phyloP scores from a whole-genome alignment of 2,329 filamentous ascomycete species.

The Didymella exigua region DNA sequence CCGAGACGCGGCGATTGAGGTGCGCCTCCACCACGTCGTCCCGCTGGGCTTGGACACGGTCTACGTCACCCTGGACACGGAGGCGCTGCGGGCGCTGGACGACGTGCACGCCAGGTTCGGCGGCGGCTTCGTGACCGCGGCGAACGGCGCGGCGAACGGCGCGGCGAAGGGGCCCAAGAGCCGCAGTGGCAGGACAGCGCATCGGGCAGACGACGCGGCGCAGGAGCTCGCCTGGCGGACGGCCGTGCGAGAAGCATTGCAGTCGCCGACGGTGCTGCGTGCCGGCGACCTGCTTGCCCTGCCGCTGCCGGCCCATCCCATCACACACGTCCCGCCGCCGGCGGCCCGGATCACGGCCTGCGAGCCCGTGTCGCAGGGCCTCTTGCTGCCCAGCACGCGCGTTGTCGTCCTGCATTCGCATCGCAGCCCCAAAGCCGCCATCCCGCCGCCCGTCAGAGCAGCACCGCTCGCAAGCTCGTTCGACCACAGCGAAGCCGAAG shows the following conservation, averaged over 20 bases:
- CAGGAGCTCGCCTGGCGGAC: slow-evolving; percentile 46
- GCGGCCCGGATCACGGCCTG: slow-evolving; percentile 90
- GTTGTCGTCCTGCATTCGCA: slow-evolving; percentile 77
- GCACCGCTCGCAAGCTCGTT: slow-evolving; percentile 63
- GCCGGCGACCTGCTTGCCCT: slow-evolving; percentile 82
- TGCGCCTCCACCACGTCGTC: slow-evolving; percentile 79
- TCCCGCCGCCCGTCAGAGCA: slow-evolving; percentile 51
- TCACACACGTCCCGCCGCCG: slow-evolving; percentile 82
- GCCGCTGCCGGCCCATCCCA: slow-evolving; percentile 75
- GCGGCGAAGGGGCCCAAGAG: slow-evolving; percentile 38
- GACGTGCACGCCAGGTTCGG: slow-evolving; percentile 84
- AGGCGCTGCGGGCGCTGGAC: slow-evolving; percentile 78
- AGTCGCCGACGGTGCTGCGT: slow-evolving; percentile 77
- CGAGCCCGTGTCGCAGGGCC: slow-evolving; percentile 89
- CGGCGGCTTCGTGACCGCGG: slow-evolving; percentile 58
- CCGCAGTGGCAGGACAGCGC: slow-evolving; percentile 25
- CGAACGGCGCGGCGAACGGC: slow-evolving; percentile 47
- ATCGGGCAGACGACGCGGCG: slow-evolving; percentile 25
- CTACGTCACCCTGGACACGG: slow-evolving; percentile 83
- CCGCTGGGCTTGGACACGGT: slow-evolving; percentile 82
- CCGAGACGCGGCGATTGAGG: slow-evolving; percentile 79
- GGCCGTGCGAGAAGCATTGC: slow-evolving; percentile 73
- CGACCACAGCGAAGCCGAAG: slow-evolving; percentile 77
- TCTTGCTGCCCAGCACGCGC: slow-evolving; percentile 76
- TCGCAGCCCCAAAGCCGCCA: slow-evolving; percentile 56